Base-by-base conservation (phyloP, 148 eudicot genomes). In the Camellia lanceoleosa region DNA sequence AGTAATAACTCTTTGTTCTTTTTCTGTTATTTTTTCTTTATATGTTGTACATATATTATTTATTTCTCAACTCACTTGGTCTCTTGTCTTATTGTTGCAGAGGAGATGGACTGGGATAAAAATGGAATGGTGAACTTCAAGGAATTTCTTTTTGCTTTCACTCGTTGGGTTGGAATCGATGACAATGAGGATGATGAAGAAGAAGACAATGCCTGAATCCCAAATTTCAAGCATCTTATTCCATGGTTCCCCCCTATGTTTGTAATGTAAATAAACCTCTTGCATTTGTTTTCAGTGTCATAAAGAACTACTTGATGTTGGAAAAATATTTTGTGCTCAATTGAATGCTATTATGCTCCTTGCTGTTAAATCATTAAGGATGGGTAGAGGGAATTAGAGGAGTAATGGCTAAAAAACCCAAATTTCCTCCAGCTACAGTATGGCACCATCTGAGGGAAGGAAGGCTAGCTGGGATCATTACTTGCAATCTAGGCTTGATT, bases 51-150 rank as follows among this genome's bases (percentile, higher is more conserved):
- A 30, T 30, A 30, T 1, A 30, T 30, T 30, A 30, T 30, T 30
- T 30, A 30, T 30, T 30, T 30, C 38, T 30, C 38, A 30, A 30
- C 38, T 30, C 38, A 30, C 38, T 30, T 30, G 38, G 38, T 30
- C 38, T 47, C 12, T 13, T 10, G 11, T 75, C 20, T 42, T 43
- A 20, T 61, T 74, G 55, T 82, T 92, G 87, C 94, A 95, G 99
- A 93, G 78, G 97, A 95, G 89, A 95, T 95, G 98, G 98, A 95
- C 82, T 95, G 96, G 97, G 96, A 93, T 80, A 93, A 85, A 81
- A 95, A 93, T 79, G 98, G 98, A 82, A 93, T 88, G 93, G 97
- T 95, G 79, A 93, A 89, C 82, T 93, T 91, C 87, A 93, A 91
- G 85, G 98, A 93, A 76, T 95, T 90, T 79, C 89, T 95, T 72